These are phyloP conservation scores for Skeletonema tropicum DNA, from an alignment of 108 stramenopile species.

Conservation along the genomic window DNA sequence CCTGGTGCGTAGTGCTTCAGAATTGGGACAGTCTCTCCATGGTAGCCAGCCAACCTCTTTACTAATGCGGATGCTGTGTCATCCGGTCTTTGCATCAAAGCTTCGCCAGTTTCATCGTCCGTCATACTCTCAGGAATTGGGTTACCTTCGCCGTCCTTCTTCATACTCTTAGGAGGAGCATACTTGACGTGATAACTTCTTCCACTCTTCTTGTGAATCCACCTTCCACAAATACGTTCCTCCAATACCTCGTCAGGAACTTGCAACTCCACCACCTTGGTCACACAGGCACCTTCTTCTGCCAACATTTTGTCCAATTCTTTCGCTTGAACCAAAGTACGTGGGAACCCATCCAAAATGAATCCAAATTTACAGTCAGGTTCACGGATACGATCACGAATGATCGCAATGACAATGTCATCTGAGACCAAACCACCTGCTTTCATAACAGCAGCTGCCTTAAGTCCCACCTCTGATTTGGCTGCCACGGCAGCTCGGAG, in stretches of 20 bases:
- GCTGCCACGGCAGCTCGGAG: conserved; percentile 97
- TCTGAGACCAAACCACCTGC: conserved; percentile 95
- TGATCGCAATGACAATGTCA: conserved; percentile 95
- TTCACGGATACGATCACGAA: conserved; percentile 92
- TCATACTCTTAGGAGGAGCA: conserved; percentile 90
- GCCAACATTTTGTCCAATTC: conserved; percentile 95
- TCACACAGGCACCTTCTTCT: conserved; percentile 86
- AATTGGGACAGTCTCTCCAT: conserved; percentile 96
- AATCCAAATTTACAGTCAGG: conserved; percentile 95
- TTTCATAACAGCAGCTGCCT: conserved; percentile 98
- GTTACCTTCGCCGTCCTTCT: conserved; percentile 58
- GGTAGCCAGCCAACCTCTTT: conserved; percentile 93
- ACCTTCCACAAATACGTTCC: conserved; percentile 97
- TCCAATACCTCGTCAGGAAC: conserved; percentile 96
- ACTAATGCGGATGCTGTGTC: conserved; percentile 92
- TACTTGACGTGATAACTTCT: conserved; percentile 97
- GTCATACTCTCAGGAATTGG: conserved; percentile 82
- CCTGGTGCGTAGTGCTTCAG: conserved; percentile 91
- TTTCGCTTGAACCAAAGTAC: conserved; percentile 95
- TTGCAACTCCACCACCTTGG: conserved; percentile 92
- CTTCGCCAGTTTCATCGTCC: conserved; percentile 95
- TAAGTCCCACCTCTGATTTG: conserved; percentile 93
- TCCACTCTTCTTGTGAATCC: conserved; percentile 93
- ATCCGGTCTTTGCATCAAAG: conserved; percentile 95
- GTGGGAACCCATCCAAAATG: conserved; percentile 98